Conservation (phyloP, 2,329 filamentous ascomycete species). For the Exophiala viscosa region DNA sequence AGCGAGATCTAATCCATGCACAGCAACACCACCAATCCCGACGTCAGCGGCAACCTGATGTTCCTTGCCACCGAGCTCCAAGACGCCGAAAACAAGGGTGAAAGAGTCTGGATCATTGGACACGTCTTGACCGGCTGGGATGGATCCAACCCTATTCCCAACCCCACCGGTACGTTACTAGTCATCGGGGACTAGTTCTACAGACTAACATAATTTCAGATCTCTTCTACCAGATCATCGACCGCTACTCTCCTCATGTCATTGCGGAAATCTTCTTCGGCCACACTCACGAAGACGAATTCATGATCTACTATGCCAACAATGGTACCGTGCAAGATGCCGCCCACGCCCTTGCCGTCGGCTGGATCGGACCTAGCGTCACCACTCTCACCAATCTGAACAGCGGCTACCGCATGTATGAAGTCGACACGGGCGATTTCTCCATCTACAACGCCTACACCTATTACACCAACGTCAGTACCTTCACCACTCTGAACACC, state of each 20-base stretch:
- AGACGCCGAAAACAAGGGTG: slow-evolving; percentile 49
- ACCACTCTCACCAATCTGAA: slow-evolving; percentile 56
- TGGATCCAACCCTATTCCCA: slow-evolving; percentile 51
- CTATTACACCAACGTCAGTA: slow-evolving; percentile 50
- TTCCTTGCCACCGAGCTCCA: slow-evolving; percentile 53
- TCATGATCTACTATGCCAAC: slow-evolving; percentile 54
- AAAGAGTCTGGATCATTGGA: slow-evolving; percentile 54
- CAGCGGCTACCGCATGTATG: slow-evolving; percentile 52
- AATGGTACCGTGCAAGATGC: slow-evolving; percentile 45
- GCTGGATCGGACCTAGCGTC: slow-evolving; percentile 52
- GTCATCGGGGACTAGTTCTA: neutral
- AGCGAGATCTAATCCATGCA: slow-evolving; percentile 41
- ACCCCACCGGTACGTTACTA: slow-evolving; percentile 51
- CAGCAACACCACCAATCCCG: slow-evolving; percentile 52
- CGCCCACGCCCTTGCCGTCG: slow-evolving; percentile 45
- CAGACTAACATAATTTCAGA: slow-evolving; percentile 30
- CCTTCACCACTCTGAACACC: slow-evolving; percentile 38
- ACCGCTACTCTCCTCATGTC: slow-evolving; percentile 53
- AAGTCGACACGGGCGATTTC: slow-evolving; percentile 53
- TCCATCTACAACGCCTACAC: slow-evolving; percentile 54
- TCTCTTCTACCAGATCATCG: slow-evolving; percentile 46
- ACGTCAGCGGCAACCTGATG: slow-evolving; percentile 47
- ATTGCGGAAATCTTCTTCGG: slow-evolving; percentile 55
- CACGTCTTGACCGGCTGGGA: slow-evolving; percentile 57
- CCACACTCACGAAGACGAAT: slow-evolving; percentile 54